These are phyloP conservation scores for Eucalyptus cloeziana DNA, from an alignment of 345 rosid species.

Conservation along the genomic window DNA sequence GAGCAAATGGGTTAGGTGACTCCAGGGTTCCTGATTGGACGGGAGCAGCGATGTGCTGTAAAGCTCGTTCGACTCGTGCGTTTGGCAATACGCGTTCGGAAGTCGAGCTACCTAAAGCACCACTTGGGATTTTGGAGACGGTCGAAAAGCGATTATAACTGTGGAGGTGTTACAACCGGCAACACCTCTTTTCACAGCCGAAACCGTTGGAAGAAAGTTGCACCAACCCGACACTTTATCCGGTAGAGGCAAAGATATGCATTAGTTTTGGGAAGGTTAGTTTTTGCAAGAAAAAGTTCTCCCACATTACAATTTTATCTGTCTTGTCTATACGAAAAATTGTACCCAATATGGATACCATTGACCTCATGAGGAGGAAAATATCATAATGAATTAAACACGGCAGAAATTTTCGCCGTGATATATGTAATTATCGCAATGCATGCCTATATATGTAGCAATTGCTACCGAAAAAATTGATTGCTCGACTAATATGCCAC, in stretches of 20 bases:
- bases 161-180: not conserved
- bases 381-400: not conserved
- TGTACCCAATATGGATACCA: not conserved
- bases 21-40: not conserved
- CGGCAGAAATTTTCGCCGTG: not conserved
- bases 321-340: not conserved
- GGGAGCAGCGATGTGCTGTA: not conserved
- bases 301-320: not conserved
- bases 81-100: not conserved
- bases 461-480: not conserved
- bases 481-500: not conserved
- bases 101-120: not conserved
- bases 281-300: not conserved
- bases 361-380: not conserved
- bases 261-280: not conserved
- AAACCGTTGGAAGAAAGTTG: not conserved
- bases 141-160: not conserved
- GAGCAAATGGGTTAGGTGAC: not conserved
- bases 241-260: not conserved
- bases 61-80: not conserved
- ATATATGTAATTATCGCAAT: not conserved
- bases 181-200: not conserved
- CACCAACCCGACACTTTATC: not conserved
- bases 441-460: not conserved
- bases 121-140: not conserved